Evolutionary conservation across 371 early-diverging fungal species (phyloP).

Genomic region (Mucor saturninus): DNA sequence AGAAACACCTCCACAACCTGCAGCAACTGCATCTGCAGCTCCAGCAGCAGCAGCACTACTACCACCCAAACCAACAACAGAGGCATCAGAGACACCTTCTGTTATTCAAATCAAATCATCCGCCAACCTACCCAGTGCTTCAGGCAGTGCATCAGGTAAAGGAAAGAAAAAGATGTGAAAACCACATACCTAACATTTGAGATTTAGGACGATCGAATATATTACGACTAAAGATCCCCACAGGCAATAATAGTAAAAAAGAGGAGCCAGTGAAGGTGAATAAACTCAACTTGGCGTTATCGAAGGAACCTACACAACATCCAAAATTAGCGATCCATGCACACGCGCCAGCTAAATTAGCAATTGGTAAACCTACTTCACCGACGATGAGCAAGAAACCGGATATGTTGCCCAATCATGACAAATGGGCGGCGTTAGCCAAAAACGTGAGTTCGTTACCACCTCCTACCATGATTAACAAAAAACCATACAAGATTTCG

Average conservation of each 20-base stretch:
- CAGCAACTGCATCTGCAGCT: no score
- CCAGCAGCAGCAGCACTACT: no score
- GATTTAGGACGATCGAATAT: slow-evolving; percentile 15
- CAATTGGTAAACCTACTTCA: slow-evolving; percentile 24
- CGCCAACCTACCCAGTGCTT: background rate
- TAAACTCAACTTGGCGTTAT: background rate
- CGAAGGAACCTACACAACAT: background rate
- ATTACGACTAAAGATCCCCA: slow-evolving; percentile 11
- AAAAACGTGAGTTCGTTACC: slow-evolving; percentile 20
- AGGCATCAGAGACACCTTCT: background rate
- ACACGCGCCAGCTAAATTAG: slow-evolving; percentile 21
- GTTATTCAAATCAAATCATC: background rate
- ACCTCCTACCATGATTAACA: background rate
- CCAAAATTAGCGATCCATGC: no score
- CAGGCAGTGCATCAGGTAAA: background rate
- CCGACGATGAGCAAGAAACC: slow-evolving; percentile 1
- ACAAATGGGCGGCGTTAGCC: slow-evolving; percentile 39
- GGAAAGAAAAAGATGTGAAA: no score
- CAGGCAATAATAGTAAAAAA: background rate
- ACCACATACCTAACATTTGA: background rate
- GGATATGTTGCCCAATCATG: slow-evolving; percentile 33
- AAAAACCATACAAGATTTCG: background rate
- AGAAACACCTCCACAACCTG: background rate
- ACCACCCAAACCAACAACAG: background rate
- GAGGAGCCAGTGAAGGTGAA: background rate